Evolutionary conservation across 495 filamentous ascomycete species (phyloP).

Genomic region (Neurospora hispaniola): DNA sequence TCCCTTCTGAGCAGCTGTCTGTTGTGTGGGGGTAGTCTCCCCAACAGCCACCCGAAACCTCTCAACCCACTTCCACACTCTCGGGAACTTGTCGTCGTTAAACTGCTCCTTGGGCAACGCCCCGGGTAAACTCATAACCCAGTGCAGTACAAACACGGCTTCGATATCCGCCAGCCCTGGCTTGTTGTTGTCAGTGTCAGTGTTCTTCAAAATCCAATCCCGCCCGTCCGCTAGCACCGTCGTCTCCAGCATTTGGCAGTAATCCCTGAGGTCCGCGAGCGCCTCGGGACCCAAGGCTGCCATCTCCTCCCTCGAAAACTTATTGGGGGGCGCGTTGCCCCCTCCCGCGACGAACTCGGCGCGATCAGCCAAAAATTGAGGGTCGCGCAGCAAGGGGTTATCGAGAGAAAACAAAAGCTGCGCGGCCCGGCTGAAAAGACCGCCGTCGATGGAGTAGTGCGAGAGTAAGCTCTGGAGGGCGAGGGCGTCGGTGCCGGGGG

Average conservation of each 20-base stretch:
- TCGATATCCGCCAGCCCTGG: conserved; percentile 50
- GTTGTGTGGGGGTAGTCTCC: neutral
- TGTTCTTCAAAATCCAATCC: conserved; percentile 40
- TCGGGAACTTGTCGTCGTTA: conserved; percentile 34
- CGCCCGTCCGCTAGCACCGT: conserved; percentile 45
- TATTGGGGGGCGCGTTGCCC: neutral
- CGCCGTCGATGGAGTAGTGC: conserved; percentile 26
- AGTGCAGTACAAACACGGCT: conserved; percentile 50
- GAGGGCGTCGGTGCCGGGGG: conserved; percentile 5
- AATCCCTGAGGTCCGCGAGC: conserved; percentile 28
- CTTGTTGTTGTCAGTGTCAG: conserved; percentile 6
- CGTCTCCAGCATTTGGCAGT: conserved; percentile 41
- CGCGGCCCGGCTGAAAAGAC: conserved; percentile 37
- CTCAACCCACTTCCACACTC: conserved; percentile 44
- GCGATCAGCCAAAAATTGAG: conserved; percentile 43
- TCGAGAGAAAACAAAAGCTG: conserved; percentile 35
- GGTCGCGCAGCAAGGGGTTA: conserved; percentile 38
- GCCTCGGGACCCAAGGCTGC: conserved; percentile 34
- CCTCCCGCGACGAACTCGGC: conserved; percentile 21
- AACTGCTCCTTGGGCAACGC: conserved; percentile 32
- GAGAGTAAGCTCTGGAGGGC: conserved; percentile 15
- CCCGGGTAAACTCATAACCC: conserved; percentile 40
- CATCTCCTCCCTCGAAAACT: neutral
- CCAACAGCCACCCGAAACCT: conserved; percentile 34
- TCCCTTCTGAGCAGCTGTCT: conserved; percentile 10